phyloP scores from a whole-genome alignment of 2,329 filamentous ascomycete genomes.

The Neospermospora avenae region DNA sequence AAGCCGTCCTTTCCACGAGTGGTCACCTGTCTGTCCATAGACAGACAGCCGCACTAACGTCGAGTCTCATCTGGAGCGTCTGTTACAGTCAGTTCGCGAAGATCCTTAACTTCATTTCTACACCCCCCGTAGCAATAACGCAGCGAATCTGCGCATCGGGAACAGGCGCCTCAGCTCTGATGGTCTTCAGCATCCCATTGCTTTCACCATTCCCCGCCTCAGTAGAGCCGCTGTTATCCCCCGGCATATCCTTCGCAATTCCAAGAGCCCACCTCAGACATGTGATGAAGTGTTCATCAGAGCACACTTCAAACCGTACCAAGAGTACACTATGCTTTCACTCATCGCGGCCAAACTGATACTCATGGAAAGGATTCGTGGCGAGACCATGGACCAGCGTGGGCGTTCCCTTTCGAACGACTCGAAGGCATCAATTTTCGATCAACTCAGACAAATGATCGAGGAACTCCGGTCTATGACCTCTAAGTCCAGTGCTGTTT shows the following conservation, averaged over 20 bases:
- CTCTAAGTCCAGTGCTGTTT: neutral
- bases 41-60: too few relatives aligned
- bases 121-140: conserved; percentile 81
- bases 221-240: too few relatives aligned
- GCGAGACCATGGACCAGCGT: conserved; percentile 31
- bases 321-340: conserved; percentile 37
- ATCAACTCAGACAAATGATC: conserved; percentile 32
- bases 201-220: too few relatives aligned
- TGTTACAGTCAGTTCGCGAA: conserved; percentile 51
- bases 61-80: too few relatives aligned
- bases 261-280: conserved; percentile 89
- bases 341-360: conserved; percentile 35
- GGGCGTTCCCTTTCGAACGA: conserved; percentile 24
- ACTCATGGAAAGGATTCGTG: conserved; percentile 39
- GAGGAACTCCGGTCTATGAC: conserved; percentile 9
- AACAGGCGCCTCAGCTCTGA: conserved; percentile 35
- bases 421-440: conserved; percentile 36
- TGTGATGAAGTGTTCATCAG: too few relatives aligned
- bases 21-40: too few relatives aligned
- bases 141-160: conserved; percentile 68
- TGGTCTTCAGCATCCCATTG: conserved; percentile 16
- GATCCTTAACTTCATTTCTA: conserved; percentile 74
- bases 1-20: too few relatives aligned
- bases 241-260: conserved; percentile 52
- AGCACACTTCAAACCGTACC: conserved; percentile 40